Evolutionary conservation across 345 rosid species (phyloP), one percentile per base, ranked within the genome.

Genomic region (Limnanthes douglasii): DNA sequence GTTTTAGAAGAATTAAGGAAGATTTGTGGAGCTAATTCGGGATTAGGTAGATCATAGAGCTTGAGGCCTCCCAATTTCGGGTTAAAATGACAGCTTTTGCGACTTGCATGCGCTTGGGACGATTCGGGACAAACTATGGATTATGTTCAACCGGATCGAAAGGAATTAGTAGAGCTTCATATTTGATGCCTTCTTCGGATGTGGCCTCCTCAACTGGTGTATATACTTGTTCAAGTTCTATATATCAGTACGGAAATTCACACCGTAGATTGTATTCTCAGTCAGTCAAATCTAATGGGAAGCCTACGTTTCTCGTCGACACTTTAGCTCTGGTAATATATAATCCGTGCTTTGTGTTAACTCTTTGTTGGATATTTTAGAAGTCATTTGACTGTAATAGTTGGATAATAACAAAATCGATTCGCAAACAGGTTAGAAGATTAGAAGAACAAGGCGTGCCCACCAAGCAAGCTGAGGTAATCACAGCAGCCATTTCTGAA

Each of bases 391-490:
- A 3, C 18, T 13, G 18, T 3, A 26, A 26, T 26, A n/a, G n/a
- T n/a, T 6, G 30, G 2, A 26, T 26, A 26, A 8, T 26, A 12
- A 9, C 30, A 26, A 8, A 26, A n/a, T n/a, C n/a, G n/a, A n/a
- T n/a, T n/a, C n/a, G n/a, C n/a, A n/a, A n/a, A n/a, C 62, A 90
- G 94, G 96, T 84, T 39, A 70, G 92, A 64, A 56, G 70, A 39
- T 68, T 84, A 20, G 98, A 90, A 59, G 74, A 78, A 3, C 65
- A 90, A 59, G 92, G 85, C 5, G 53, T 84, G 37, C 94, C 98
- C 5, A 67, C 92, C 9, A 80, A 72, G 54, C 93, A 90, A 53
- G 94, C 94, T 0, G 96, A 84, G 64, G 94, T 79, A 0, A 77
- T 90, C 36, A 79, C 94, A 0, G 62, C 61, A 4, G 78, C 92